Conservation (phyloP, 2,329 filamentous ascomycete genomes). For the Pseudogymnoascus sp. region DNA sequence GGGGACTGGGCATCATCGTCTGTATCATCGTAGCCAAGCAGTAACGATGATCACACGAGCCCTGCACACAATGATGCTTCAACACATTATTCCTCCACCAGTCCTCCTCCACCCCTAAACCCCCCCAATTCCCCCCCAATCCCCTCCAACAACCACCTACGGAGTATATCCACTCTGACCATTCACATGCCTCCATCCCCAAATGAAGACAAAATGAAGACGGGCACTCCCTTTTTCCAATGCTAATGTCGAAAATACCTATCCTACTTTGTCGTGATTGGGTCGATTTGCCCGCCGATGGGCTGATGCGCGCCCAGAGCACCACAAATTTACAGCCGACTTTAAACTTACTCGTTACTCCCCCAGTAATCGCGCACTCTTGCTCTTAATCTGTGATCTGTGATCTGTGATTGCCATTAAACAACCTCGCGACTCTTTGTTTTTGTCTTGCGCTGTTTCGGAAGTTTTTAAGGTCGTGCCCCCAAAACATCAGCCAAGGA, state of each 20-base stretch:
- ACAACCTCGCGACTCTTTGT: not conserved
- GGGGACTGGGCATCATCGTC: not conserved
- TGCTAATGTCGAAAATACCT: not conserved
- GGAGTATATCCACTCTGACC: not conserved
- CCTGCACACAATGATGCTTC: not conserved
- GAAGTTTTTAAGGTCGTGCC: conserved; percentile 2
- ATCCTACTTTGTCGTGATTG: not conserved
- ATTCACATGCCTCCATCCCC: conserved; percentile 5
- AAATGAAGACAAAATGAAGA: too few species aligned
- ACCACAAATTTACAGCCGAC: not conserved
- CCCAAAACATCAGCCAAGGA: conserved; percentile 1
- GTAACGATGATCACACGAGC: not conserved
- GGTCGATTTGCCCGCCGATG: not conserved
- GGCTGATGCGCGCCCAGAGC: not conserved
- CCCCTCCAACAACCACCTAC: not conserved
- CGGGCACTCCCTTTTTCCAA: not conserved
- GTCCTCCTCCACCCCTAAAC: not conserved
- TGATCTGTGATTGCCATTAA: not conserved
- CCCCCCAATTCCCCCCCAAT: not conserved
- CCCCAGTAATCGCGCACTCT: not conserved
- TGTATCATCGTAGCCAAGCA: conserved; percentile 2
- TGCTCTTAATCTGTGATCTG: not conserved
- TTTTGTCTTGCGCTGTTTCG: conserved; percentile 4
- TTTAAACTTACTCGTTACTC: not conserved
- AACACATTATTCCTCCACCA: not conserved